These are phyloP conservation scores for Cytauxzoon felis DNA, from an alignment of 169 alveolate genomes.

Conservation along the genomic window DNA sequence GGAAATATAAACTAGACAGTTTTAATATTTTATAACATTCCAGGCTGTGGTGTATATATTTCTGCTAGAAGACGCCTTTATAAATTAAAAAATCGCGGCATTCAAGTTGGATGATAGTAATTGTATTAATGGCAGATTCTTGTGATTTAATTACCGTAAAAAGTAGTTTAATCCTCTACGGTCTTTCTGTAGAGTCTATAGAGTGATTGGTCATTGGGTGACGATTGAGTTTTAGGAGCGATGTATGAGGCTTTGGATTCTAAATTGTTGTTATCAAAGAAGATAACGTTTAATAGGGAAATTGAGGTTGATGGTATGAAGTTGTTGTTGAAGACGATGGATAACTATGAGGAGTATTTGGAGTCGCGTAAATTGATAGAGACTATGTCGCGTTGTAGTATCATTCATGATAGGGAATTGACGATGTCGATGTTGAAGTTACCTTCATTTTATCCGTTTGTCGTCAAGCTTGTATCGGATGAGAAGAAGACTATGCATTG, in stretches of 20 bases:
- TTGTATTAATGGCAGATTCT: too few relatives aligned
- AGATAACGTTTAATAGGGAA: not conserved
- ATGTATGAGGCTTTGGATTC: not conserved
- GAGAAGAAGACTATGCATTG: too few relatives aligned
- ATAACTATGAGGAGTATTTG: constrained; percentile 49
- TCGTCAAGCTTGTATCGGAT: constrained; percentile 12
- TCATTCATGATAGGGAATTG: constrained; percentile 15
- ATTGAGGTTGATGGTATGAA: constrained; percentile 11
- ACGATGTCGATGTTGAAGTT: constrained; percentile 30
- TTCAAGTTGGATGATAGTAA: too few relatives aligned
- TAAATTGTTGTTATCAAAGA: not conserved
- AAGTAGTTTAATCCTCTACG: too few relatives aligned
- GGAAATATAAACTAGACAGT: too few relatives aligned
- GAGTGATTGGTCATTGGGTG: too few relatives aligned
- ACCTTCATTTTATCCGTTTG: constrained; percentile 46
- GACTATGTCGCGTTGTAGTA: constrained; percentile 25
- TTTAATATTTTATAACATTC: too few relatives aligned
- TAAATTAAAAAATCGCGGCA: too few relatives aligned
- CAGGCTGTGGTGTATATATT: too few relatives aligned
- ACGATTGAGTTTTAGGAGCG: not conserved
- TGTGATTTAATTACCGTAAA: too few relatives aligned
- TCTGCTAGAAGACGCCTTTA: too few relatives aligned
- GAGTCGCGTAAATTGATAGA: constrained; percentile 45
- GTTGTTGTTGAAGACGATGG: constrained; percentile 23
- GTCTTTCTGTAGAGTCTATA: too few relatives aligned